phyloP scores from a whole-genome alignment of 345 rosid species.

The Kernera saxatilis region DNA sequence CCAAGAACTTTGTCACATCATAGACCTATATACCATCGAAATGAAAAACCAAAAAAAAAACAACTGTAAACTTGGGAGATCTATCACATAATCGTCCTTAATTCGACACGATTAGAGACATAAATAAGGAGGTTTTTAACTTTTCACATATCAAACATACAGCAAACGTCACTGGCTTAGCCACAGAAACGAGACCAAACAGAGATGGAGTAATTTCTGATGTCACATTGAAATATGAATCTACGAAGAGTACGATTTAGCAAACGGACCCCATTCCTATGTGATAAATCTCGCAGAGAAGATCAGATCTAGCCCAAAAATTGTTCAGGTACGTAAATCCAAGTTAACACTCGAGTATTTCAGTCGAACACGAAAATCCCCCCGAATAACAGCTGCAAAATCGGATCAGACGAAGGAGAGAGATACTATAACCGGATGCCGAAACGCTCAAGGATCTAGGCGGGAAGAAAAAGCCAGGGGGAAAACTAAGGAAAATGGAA shows the following conservation, averaged over 20 bases:
- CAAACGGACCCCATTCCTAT: background rate
- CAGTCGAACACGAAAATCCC: background rate
- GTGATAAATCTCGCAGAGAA: background rate
- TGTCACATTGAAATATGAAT: background rate
- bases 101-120: background rate
- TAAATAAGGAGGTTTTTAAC: background rate
- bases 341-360: background rate
- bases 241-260: background rate
- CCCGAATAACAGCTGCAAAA: background rate
- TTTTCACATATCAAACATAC: background rate
- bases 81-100: background rate
- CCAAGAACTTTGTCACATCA: constrained; percentile 73
- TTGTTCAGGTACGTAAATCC: background rate
- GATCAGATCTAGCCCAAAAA: background rate
- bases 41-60: background rate
- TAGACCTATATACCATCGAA: constrained; percentile 41
- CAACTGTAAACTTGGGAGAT: background rate
- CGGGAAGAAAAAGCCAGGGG: background rate
- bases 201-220: background rate
- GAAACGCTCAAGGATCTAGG: background rate
- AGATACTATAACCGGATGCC: background rate
- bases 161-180: background rate
- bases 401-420: background rate
- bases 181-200: background rate
- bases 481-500: background rate